Base-by-base conservation (phyloP, 2,329 filamentous ascomycete species). In the Neofusicoccum kwambonambiense region DNA sequence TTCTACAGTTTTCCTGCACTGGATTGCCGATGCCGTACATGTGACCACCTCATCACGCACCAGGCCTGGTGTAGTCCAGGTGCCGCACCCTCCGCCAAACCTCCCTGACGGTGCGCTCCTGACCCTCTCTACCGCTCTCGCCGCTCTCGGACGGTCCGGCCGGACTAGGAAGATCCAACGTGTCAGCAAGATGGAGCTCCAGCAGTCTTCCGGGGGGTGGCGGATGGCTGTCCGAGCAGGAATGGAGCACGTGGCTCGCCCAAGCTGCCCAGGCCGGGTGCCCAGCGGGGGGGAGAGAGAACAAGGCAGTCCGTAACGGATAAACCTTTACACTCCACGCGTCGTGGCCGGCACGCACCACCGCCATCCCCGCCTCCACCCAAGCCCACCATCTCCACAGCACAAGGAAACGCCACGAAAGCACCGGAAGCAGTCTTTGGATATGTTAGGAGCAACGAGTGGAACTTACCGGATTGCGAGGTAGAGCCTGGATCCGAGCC, bases 41-140 rank as follows among this genome's bases (percentile, higher is more conserved):
- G 27, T 41, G 75, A 82, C 7, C 82, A 67, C 72, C 52, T 62
- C 15, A 12, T 74, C 67, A 86, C 60, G 79, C 83, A 1, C 88
- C 88, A 0, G 89, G 90, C 19, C 90, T 81, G 27, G 79, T 78
- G 72, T 92, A 93, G 69, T 91, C 87, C 63, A 93, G 76, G 12
- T 82, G 78, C 58, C 84, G 79, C 5, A 92, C 90, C 39, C 90
- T 82, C 68, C 83, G 84, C 90, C 90, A 93, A 1, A 90, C 87
- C 70, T 91, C 89, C 49, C 89, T 81, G 1, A 91, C 88, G 0
- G 88, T 85, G 65, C 90, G 81, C 69, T 92, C 89, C 70, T 93
- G 90, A 8, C 84, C 81, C 71, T 91, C 80, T 15, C 88, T 82
- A 6, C 83, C 89, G 2, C 86, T 88, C 71, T 92, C 90, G 56